These are phyloP conservation scores for Cordyceps pruinosa DNA, from an alignment of 2,329 filamentous ascomycete species.

Conservation along the genomic window DNA sequence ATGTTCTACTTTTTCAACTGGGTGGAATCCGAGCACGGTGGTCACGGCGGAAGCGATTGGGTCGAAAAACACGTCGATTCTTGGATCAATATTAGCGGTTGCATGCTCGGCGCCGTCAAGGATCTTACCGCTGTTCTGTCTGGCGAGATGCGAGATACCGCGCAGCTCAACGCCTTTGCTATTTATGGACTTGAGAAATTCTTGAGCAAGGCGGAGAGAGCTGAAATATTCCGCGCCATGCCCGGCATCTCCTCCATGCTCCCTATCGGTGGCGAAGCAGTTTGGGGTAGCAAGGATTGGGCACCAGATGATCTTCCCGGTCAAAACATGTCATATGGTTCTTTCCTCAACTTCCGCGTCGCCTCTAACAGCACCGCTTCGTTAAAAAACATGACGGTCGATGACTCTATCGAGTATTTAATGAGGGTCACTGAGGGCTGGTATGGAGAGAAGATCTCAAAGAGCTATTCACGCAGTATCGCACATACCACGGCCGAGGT, in stretches of 20 bases:
- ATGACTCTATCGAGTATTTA: conserved; percentile 70
- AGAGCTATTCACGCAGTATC: conserved; percentile 81
- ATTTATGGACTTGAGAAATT: conserved; percentile 97
- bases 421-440: conserved; percentile 73
- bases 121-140: conserved; percentile 84
- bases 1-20: conserved; percentile 75
- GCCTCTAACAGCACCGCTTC: conserved; percentile 57
- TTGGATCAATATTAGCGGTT: conserved; percentile 98
- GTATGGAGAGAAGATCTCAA: conserved; percentile 68
- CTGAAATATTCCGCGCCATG: conserved; percentile 94
- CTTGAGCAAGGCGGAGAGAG: conserved; percentile 79
- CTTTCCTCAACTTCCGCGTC: conserved; percentile 74
- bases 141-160: conserved; percentile 97
- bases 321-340: conserved; percentile 69
- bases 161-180: conserved; percentile 90
- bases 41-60: conserved; percentile 78
- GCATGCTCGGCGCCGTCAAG: conserved; percentile 93
- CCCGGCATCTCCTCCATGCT: conserved; percentile 95
- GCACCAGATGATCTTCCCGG: conserved; percentile 79
- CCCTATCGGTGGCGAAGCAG: conserved; percentile 81
- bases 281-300: conserved; percentile 88
- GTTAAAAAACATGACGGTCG: conserved; percentile 72
- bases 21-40: conserved; percentile 73
- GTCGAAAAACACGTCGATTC: conserved; percentile 84
- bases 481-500: conserved; percentile 75